A percentile compares a stretch with the other conserved stretches of the same genome.
Evolutionary conservation across 257 asterid species (phyloP).

Genomic region (Nicotiana benthamiana): DNA sequence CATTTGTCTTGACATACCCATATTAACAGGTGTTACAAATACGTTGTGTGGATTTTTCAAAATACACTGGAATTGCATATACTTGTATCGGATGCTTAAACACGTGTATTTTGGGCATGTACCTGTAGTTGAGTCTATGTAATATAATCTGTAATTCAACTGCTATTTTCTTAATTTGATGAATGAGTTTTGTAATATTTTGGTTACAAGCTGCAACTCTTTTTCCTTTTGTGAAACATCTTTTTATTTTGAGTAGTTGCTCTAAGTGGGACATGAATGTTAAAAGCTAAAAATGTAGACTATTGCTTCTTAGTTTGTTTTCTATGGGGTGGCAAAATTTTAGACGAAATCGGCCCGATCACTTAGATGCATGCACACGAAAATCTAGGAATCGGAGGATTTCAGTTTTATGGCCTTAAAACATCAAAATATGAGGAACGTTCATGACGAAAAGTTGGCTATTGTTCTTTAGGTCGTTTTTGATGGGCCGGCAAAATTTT

Average conservation of each 20-base stretch:
- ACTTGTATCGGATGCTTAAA: neutral
- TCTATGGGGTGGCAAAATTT: too few species aligned
- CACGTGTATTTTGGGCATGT: neutral
- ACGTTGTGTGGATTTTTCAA: neutral
- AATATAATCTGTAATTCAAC: conserved; percentile 25
- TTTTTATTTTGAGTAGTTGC: neutral
- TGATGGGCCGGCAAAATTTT: too few species aligned
- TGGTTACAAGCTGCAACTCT: neutral
- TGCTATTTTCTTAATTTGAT: conserved; percentile 10
- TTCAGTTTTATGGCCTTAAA: too few species aligned
- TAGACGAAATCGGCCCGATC: too few species aligned
- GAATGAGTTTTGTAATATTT: neutral
- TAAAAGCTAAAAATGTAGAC: neutral
- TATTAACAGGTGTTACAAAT: neutral
- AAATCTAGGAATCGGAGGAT: too few species aligned
- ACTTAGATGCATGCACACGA: too few species aligned
- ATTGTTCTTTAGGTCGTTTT: too few species aligned
- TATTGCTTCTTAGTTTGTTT: too few species aligned
- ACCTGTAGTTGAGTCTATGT: neutral
- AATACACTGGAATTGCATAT: neutral
- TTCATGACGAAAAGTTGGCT: too few species aligned
- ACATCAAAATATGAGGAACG: too few species aligned
- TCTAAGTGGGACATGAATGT: neutral
- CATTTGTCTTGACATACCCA: neutral
- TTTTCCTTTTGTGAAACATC: neutral